These are phyloP conservation scores for Phialemonium atrogriseum DNA, from an alignment of 2,329 filamentous ascomycete species.

Conservation along the genomic window DNA sequence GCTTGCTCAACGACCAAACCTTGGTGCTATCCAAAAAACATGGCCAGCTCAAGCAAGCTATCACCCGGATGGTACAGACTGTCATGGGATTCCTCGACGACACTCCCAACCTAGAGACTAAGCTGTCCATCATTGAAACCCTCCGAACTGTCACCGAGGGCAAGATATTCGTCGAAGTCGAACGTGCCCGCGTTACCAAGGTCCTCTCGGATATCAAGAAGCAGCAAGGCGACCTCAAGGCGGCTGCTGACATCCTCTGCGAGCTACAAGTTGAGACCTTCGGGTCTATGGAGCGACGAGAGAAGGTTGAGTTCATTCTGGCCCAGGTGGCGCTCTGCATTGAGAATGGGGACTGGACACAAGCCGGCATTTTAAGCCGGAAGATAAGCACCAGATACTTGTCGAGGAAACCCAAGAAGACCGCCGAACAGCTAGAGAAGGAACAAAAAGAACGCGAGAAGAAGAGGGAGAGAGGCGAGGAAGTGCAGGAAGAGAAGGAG, in stretches of 20 bases:
- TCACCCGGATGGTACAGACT: constrained; percentile 97
- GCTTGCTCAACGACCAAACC: constrained; percentile 91
- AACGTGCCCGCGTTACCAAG: constrained; percentile 88
- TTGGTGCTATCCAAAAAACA: constrained; percentile 97
- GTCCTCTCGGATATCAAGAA: constrained; percentile 98
- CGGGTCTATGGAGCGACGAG: constrained; percentile 91
- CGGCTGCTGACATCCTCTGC: constrained; percentile 87
- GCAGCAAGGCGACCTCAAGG: constrained; percentile 81
- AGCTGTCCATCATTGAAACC: constrained; percentile 90
- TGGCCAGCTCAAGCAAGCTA: constrained; percentile 98
- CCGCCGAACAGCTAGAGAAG: constrained; percentile 80
- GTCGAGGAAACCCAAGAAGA: constrained; percentile 83
- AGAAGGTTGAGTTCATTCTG: constrained; percentile 98
- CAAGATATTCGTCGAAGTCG: constrained; percentile 99
- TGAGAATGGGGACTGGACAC: constrained; percentile 91
- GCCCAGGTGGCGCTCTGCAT: constrained; percentile 94
- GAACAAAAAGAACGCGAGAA: constrained; percentile 83
- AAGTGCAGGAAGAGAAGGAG: constrained; percentile 67
- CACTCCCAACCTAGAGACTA: constrained; percentile 76
- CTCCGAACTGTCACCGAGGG: constrained; percentile 94
- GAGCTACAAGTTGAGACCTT: constrained; percentile 99
- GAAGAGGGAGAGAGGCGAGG: constrained; percentile 70
- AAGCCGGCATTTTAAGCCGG: constrained; percentile 84
- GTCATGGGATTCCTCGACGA: constrained; percentile 88
- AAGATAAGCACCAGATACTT: constrained; percentile 97